phyloP scores from a whole-genome alignment of 345 rosid species.

The Cardamine chenopodiifolia region DNA sequence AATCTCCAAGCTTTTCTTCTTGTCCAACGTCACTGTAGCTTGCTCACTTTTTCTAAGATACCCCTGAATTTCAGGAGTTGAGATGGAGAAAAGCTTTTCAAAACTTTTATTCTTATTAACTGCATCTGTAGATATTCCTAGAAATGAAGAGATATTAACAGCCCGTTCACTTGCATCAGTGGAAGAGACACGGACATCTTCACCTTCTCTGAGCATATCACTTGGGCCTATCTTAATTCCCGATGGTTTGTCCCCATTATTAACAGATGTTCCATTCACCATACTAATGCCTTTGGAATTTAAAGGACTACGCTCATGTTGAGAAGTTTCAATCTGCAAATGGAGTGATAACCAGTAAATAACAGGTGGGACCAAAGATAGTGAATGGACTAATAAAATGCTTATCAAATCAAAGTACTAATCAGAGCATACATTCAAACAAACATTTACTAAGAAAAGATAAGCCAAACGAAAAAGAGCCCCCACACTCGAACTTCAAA shows the following conservation, averaged over 20 bases:
- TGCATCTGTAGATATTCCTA: conserved; percentile 47
- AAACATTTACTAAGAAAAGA: conserved; percentile 7
- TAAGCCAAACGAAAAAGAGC: not conserved
- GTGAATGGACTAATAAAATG: conserved; percentile 1
- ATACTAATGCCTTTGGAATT: conserved; percentile 47
- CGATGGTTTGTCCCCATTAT: conserved; percentile 49
- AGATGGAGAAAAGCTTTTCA: conserved; percentile 45
- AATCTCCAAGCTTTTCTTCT: conserved; percentile 46
- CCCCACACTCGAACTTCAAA: conserved; percentile 28
- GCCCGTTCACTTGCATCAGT: conserved; percentile 42
- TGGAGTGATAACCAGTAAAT: conserved; percentile 30
- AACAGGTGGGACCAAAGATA: conserved; percentile 8
- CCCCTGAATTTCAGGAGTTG: conserved; percentile 47
- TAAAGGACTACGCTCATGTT: conserved; percentile 51
- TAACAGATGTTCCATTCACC: conserved; percentile 44
- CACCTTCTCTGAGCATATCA: conserved; percentile 51
- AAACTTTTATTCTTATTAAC: conserved; percentile 38
- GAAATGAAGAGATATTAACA: conserved; percentile 44
- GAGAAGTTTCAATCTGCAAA: conserved; percentile 61
- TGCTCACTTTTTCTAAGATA: conserved; percentile 47
- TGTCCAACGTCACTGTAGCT: conserved; percentile 45
- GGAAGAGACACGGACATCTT: conserved; percentile 36
- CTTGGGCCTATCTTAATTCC: conserved; percentile 41
- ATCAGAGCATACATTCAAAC: conserved; percentile 12
- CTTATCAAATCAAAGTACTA: conserved; percentile 14